Evolutionary conservation across 768 basidiomycete species (phyloP), one percentile per base, ranked within the genome.

Genomic region (Lactarius pseudohatsudake): DNA sequence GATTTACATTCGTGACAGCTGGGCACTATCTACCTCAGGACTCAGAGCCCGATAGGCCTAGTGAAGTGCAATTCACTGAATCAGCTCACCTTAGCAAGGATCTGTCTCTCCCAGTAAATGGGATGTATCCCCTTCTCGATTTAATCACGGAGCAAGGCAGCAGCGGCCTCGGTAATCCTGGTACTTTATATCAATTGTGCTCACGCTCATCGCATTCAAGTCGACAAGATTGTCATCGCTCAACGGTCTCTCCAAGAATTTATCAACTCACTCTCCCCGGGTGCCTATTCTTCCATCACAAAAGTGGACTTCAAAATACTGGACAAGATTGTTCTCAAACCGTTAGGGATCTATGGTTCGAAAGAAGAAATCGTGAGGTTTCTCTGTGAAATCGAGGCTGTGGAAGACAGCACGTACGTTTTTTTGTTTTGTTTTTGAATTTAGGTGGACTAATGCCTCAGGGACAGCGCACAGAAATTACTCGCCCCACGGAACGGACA

Each of bases 151-250:
- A 86, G 63, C 75, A 79, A 54, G 80, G 80, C 0, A 83, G 78
- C 38, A 79, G 82, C 3, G 84, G 85, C 1, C 76, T 85, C 5
- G 85, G 86, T 85, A 68, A 64, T 76, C 38, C n/a, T n/a, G n/a
- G n/a, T n/a, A 36, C 62, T 18, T 36, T 13, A 4, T 40, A 6
- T n/a, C n/a, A n/a, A 20, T 4, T 36, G 22, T 34, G n/a, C 26
- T n/a, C n/a, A n/a, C n/a, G n/a, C n/a, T n/a, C n/a, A n/a, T n/a
- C n/a, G n/a, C n/a, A n/a, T n/a, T n/a, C n/a, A n/a, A n/a, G n/a
- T 86, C 38, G 85, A 86, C 69, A 88, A 88, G 71, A 81, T 88
- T 34, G 81, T 88, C 72, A 87, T 88, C 38, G 77, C 78, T 1
- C 84, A 86, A 71, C 74, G 79, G 3, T 81, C 84, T 3, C 74